Percentiles rank a stretch among this genome's conserved stretches.
phyloP scores from a whole-genome alignment of 805 yeast genomes.

The Wickerhamomyces chaumierensis region DNA sequence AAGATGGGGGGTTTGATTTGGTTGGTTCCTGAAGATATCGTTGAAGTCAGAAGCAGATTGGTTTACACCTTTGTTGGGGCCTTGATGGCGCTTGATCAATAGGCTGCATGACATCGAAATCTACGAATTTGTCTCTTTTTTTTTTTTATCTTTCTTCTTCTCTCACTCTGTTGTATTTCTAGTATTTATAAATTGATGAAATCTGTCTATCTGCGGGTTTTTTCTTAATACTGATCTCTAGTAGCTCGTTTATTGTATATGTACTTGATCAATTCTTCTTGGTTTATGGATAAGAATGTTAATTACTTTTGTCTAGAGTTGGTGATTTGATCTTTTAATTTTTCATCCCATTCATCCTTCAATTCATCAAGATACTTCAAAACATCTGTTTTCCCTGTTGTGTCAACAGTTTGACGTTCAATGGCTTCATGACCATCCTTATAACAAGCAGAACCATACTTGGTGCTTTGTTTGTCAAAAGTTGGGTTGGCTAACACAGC shows the following conservation, averaged over 20 bases:
- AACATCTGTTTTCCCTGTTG: constrained; percentile 59
- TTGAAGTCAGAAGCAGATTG: constrained; percentile 89
- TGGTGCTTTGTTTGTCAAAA: constrained; percentile 35
- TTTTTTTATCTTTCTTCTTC: no score
- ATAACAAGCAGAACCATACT: constrained; percentile 65
- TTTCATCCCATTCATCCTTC: constrained; percentile 60
- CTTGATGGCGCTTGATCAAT: constrained; percentile 57
- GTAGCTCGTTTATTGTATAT: no score
- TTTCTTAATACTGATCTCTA: no score
- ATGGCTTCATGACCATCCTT: constrained; percentile 57
- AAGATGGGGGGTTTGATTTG: constrained; percentile 95
- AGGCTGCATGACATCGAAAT: no score
- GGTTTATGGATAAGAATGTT: no score
- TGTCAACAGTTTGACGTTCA: constrained; percentile 41
- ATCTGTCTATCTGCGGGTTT: no score
- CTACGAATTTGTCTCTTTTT: no score
- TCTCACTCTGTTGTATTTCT: no score
- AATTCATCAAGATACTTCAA: constrained; percentile 47
- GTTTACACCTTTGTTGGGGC: constrained; percentile 92
- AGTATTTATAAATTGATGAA: no score
- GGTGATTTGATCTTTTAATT: constrained; percentile 61
- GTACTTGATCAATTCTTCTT: no score
- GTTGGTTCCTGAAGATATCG: constrained; percentile 99
- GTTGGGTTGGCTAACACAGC: constrained; percentile 41
- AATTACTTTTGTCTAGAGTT: constrained; percentile 15